Evolutionary conservation across 805 yeast species (phyloP), one percentile per base, ranked within the genome.

Genomic region (Kodamaea kaohsiungensis): DNA sequence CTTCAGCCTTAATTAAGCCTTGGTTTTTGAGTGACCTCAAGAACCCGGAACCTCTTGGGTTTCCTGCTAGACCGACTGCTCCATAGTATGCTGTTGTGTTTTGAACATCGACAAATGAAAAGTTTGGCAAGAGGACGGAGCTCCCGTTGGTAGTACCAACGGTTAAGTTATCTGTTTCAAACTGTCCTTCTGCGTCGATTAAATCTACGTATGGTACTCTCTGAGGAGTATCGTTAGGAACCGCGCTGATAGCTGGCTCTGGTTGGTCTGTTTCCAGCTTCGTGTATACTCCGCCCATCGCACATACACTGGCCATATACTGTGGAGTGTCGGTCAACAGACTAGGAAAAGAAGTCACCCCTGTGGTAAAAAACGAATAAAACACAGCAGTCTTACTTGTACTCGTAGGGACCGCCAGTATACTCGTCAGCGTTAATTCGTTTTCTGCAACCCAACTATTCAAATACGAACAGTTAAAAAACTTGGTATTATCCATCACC

Each of bases 11-110:
- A 25, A 71, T 72, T 43, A 63, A 27, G 2, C 68, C 67, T 3
- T 53, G 40, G 0, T 49, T 37, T 10, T 43, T 51, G 51, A 76
- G 58, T 1, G 51, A 19, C 43, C 62, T 57, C 37, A 76, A 56
- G 35, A 76, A 56, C 2, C 79, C 78, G 2, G 63, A 49, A 2
- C 69, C 63, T 6, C 46, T 7, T 1, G 63, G 59, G 48, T 62
- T 58, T 3, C 69, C 70, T 3, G 75, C 75, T 12, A 76, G 54
- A 1, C 79, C 79, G 15, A 76, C 52, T 4, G 71, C 73, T 1
- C 79, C 80, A 30, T 53, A 58, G 49, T 39, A 60, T 12, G 64
- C 59, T 45, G 59, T 57, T 1, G 73, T 54, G 5, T 59, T 46
- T 48, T 63, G 53, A 1, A 60, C 73, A 43, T 69, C 55, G 2